Conservation (phyloP, 2,329 filamentous ascomycete species). For the Parascedosporium putredinis region DNA sequence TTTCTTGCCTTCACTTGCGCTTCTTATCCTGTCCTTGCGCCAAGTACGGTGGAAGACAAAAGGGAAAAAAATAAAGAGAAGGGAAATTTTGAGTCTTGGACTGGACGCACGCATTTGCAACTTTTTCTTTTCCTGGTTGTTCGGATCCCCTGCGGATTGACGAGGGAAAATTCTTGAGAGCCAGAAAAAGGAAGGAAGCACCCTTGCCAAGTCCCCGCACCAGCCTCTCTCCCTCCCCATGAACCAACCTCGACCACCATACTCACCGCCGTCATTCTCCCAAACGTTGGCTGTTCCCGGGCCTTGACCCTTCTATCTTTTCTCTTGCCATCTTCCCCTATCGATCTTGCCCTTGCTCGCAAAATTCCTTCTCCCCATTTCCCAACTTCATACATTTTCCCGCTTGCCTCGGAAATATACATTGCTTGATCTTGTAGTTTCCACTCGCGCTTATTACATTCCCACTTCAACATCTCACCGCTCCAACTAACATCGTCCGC, state of each 20-base stretch:
- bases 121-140: not conserved
- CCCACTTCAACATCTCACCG: not conserved
- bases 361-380: not conserved
- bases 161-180: not conserved
- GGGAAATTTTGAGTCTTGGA: too few relatives aligned
- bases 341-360: not conserved
- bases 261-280: constrained; percentile 14
- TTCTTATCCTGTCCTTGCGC: not conserved
- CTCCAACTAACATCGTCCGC: not conserved
- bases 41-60: not conserved
- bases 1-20: not conserved
- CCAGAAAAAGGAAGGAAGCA: constrained; percentile 1
- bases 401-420: too few relatives aligned
- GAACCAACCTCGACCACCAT: not conserved
- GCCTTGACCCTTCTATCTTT: not conserved
- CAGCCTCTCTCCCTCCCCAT: not conserved
- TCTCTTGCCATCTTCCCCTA: not conserved
- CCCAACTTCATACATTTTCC: not conserved
- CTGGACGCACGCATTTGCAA: not conserved
- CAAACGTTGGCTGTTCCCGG: not conserved
- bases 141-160: too few relatives aligned
- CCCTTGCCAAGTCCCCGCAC: constrained; percentile 1
- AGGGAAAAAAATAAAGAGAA: not conserved
- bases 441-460: not conserved
- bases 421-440: not conserved